Evolutionary conservation across 305 asterid genomes (phyloP).

Genomic region (Plantago coronopus): DNA sequence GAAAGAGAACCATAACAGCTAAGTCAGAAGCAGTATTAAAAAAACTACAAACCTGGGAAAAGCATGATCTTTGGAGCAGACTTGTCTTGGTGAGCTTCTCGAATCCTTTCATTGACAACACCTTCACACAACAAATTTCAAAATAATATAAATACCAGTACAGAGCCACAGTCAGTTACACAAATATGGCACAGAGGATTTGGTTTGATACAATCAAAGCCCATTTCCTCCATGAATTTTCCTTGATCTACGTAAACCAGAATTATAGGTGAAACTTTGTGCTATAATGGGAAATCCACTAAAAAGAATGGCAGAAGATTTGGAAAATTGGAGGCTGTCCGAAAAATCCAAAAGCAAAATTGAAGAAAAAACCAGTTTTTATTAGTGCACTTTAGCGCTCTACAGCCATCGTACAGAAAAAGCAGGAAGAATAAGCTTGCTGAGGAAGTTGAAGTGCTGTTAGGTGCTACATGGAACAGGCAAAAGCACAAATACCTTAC

Average conservation of each 20-base stretch:
- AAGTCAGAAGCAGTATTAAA: constrained; percentile 20
- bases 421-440: too few relatives aligned
- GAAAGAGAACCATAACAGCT: constrained; percentile 9
- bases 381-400: too few relatives aligned
- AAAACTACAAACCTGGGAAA: constrained; percentile 75
- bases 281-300: too few relatives aligned
- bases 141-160: constrained; percentile 12
- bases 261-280: too few relatives aligned
- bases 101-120: constrained; percentile 72
- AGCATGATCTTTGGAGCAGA: constrained; percentile 82
- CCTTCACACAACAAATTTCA: constrained; percentile 45
- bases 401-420: too few relatives aligned
- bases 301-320: too few relatives aligned
- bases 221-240: neutral
- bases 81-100: constrained; percentile 65
- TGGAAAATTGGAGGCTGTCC: too few relatives aligned
- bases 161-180: neutral
- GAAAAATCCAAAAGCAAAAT: too few relatives aligned
- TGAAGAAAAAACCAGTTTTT: too few relatives aligned
- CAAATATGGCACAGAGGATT: constrained; percentile 10
- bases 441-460: too few relatives aligned
- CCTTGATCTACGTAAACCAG: neutral
- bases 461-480: too few relatives aligned
- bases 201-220: neutral
- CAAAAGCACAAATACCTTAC: too few relatives aligned